Percentiles rank a stretch among this genome's conserved stretches.
Conservation (phyloP, 2,329 filamentous ascomycete species). For the Elsinoe arachidis region DNA sequence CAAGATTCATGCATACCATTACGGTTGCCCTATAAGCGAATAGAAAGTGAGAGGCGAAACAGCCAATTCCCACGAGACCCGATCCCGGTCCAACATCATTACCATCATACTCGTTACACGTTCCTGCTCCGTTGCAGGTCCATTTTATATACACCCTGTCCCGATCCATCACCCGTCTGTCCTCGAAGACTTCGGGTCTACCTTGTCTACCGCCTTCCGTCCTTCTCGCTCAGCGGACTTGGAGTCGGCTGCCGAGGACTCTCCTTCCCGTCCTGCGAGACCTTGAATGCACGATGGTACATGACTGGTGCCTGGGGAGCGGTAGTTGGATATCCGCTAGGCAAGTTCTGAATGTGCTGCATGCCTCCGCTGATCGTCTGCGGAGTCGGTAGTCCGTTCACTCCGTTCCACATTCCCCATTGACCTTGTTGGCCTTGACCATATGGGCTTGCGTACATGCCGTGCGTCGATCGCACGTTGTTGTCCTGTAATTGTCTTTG, state of each 20-base stretch:
- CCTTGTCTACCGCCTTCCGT: neutral
- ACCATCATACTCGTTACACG: neutral
- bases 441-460: neutral
- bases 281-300: neutral
- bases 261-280: slow-evolving; percentile 14
- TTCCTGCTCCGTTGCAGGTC: neutral
- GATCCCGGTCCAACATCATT: neutral
- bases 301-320: neutral
- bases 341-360: slow-evolving; percentile 10
- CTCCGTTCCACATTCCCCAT: slow-evolving; percentile 2
- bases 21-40: too few species aligned
- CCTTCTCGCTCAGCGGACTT: slow-evolving; percentile 23
- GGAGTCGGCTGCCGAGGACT: slow-evolving; percentile 26
- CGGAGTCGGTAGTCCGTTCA: slow-evolving; percentile 1
- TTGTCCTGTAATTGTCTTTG: neutral
- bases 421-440: neutral
- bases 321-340: neutral
- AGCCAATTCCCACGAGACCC: neutral
- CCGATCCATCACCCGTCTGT: neutral
- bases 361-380: neutral
- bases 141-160: neutral
- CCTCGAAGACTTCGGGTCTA: too few species aligned
- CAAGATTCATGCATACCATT: neutral
- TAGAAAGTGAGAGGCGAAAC: slow-evolving; percentile 5
- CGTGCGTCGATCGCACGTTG: neutral